phyloP scores from a whole-genome alignment of 257 asterid species.

The Solanum chmielewskii region DNA sequence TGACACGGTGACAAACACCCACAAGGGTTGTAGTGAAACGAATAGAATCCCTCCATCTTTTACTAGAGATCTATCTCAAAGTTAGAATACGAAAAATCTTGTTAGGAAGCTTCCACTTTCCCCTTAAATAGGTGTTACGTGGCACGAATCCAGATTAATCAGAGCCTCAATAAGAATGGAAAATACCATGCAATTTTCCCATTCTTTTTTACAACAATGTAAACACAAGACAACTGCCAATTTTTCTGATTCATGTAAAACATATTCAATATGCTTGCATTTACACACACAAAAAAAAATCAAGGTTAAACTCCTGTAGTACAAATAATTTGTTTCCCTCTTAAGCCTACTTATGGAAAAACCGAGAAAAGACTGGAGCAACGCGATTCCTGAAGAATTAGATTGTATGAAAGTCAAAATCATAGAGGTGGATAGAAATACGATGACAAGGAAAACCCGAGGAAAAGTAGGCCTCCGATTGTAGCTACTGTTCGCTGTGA shows the following conservation, averaged over 20 bases:
- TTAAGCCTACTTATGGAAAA: background rate
- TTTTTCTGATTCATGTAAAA: background rate
- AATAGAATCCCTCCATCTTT: background rate
- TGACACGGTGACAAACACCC: background rate
- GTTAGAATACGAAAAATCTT: background rate
- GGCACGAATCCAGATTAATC: background rate
- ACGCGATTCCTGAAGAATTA: background rate
- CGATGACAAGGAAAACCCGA: constrained; percentile 79
- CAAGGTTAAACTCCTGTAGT: background rate
- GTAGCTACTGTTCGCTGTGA: constrained; percentile 94
- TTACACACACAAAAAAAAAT: background rate
- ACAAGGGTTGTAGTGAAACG: background rate
- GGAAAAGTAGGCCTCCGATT: constrained; percentile 83
- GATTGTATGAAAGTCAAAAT: constrained; percentile 23
- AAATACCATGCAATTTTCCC: too few relatives aligned
- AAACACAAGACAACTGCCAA: background rate
- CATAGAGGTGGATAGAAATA: constrained; percentile 81
- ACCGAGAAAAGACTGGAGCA: background rate
- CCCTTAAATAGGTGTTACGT: background rate
- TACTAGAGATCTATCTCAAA: background rate
- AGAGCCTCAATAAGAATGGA: background rate
- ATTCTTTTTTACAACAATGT: too few relatives aligned
- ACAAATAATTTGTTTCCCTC: background rate
- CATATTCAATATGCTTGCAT: background rate
- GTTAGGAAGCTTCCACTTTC: background rate